Evolutionary conservation across 768 basidiomycete genomes (phyloP).

Genomic region (Suillus weaverae): DNA sequence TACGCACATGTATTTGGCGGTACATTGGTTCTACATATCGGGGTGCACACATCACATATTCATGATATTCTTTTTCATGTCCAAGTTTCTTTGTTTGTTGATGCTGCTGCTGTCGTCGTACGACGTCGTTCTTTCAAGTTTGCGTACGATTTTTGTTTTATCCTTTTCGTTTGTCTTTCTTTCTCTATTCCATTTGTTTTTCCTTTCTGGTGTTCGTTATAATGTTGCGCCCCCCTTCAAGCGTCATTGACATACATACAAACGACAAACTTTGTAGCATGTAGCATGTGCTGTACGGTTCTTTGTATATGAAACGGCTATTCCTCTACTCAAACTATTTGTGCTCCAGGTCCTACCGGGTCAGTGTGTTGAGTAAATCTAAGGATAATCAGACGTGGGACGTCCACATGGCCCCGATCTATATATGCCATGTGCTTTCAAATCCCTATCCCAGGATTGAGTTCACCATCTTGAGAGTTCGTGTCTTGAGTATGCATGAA

Average conservation of each 20-base stretch:
- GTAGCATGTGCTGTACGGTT: slow-evolving; percentile 45
- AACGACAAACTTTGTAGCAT: slow-evolving; percentile 37
- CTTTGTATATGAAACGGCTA: slow-evolving; percentile 20
- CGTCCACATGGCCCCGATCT: too few species aligned
- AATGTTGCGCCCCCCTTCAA: slow-evolving; percentile 21
- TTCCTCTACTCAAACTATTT: slow-evolving; percentile 9
- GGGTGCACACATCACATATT: slow-evolving; percentile 7
- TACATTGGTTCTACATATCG: slow-evolving; percentile 25
- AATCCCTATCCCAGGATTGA: too few species aligned
- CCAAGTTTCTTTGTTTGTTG: not conserved
- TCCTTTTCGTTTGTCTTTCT: slow-evolving; percentile 17
- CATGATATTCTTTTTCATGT: slow-evolving; percentile 1
- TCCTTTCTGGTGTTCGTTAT: slow-evolving; percentile 12
- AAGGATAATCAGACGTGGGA: too few species aligned
- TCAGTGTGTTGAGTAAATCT: too few species aligned
- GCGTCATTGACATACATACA: slow-evolving; percentile 9
- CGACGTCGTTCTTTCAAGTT: slow-evolving; percentile 20
- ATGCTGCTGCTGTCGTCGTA: slow-evolving; percentile 16
- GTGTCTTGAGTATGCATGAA: too few species aligned
- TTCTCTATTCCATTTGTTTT: slow-evolving; percentile 11
- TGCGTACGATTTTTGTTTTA: slow-evolving; percentile 9
- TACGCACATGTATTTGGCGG: slow-evolving; percentile 17
- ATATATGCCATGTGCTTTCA: too few species aligned
- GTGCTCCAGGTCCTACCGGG: too few species aligned
- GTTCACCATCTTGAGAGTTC: too few species aligned